Evolutionary conservation across 352 stramenopile genomes (phyloP), one percentile per base, ranked within the genome.

Genomic region (Pseudoperonospora humuli): DNA sequence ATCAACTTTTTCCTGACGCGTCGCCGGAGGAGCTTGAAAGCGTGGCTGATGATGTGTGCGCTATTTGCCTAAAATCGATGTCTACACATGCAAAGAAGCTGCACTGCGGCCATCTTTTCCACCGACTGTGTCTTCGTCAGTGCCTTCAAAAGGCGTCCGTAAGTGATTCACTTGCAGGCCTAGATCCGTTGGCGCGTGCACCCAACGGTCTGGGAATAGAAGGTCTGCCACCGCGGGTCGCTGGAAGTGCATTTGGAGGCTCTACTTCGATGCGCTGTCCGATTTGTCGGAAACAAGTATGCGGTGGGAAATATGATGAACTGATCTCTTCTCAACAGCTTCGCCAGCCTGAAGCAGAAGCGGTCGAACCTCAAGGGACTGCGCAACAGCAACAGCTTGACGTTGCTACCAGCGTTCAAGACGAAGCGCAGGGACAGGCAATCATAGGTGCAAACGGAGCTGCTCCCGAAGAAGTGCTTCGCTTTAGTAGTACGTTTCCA

Each of bases 41-140:
- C 1, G 70, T 84, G 0, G 60, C 64, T 0, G 77, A 89, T 33
- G 77, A 89, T n/a, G 74, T 89, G 13, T 89, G 77, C 43, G 77
- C 82, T 21, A 89, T 89, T 28, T 89, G 77, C 44, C 54, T 89
- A 15, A 84, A 89, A 35, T 40, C 61, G 13, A 89, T 89, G 77
- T 50, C 64, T 5, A 63, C 53, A 0, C 65, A 85, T 18, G 74
- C 74, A 32, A 89, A 89, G 56, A 86, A 83, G 28, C 59, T 89
- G 28, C 57, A 64, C 3, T 89, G 77, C 26, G 77, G 77, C 1
- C 77, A 89, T 24, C 50, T 89, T 15, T 86, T 86, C 38, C 77
- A 89, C 37, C 58, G 71, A 23, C 63, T 83, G 8, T 89, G 77
- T 39, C 64, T 89, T 13, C 77, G 74, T 17, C 77, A 89, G 55